Evolutionary conservation across 2,329 filamentous ascomycete genomes (phyloP), one percentile per base, ranked within the genome.

Genomic region (Ophiocordyceps australis): DNA sequence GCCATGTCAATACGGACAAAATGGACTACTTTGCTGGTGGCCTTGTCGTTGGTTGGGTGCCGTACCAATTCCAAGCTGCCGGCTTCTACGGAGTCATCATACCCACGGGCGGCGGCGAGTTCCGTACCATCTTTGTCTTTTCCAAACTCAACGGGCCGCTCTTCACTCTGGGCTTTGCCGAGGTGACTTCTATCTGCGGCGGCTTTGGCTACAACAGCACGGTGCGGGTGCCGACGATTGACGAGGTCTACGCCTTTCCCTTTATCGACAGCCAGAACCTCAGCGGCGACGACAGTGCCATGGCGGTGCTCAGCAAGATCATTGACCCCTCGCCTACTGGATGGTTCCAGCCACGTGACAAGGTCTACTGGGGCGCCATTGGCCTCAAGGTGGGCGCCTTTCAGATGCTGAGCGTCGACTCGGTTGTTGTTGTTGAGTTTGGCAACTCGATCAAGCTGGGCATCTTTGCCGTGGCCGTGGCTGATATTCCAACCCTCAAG

Each of bases 121-220:
- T 42, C 34, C 42, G 32, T 9, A 40, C 38, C 6, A 37, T 49
- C 2, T 57, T 57, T 27, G 36, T 57, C 0, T 57, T 46, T 30
- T 46, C 39, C 7, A 43, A 38, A 15, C 39, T 59, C 1, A 32
- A 49, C 7, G 54, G 55, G 0, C 54, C 53, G 0, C 37, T 58
- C 4, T 26, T 55, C 9, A 38, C 38, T 0, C 34, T 59, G 6
- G 47, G 40, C 12, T 54, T 53, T 29, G 53, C 48, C 2, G 39
- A 38, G 5, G 45, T 59, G 14, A 32, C 31, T 0, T 50, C 47
- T 1, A 25, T 59, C 3, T 37, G 32, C 0, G 41, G 39, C 14
- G 55, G 54, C 1, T 53, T 59, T 24, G 55, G 56, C 0, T 54
- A 50, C 33, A 57, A 59, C 21, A 40, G 31, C 5, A 29, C 27